Conservation (phyloP, 164 flowering plant genomes). For the Vitis rotundifolia region DNA sequence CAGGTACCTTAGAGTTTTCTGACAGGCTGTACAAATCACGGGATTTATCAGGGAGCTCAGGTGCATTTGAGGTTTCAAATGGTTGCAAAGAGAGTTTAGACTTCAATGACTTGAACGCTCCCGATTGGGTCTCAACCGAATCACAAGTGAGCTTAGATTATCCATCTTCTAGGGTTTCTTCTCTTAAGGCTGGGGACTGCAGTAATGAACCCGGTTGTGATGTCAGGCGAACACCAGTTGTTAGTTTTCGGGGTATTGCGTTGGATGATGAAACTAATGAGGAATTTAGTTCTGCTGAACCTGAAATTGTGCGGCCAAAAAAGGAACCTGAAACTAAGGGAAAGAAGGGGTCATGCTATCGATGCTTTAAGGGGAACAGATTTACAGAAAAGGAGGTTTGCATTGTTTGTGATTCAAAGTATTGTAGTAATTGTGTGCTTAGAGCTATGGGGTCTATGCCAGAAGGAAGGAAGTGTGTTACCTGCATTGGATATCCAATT, state of each 20-base stretch:
- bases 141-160: constrained; percentile 57
- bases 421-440: constrained; percentile 87
- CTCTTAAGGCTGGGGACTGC: constrained; percentile 41
- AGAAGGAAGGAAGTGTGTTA: constrained; percentile 95
- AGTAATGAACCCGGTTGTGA: constrained; percentile 28
- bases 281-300: constrained; percentile 28
- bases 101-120: constrained; percentile 36
- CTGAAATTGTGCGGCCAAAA: constrained; percentile 24
- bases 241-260: constrained; percentile 46
- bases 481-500: constrained; percentile 83
- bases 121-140: constrained; percentile 55
- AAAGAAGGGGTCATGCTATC: constrained; percentile 68
- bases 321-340: constrained; percentile 37
- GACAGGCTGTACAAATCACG: constrained; percentile 41
- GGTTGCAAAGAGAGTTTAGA: constrained; percentile 38
- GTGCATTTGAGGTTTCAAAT: constrained; percentile 25
- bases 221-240: constrained; percentile 34
- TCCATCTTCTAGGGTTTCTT: constrained; percentile 62
- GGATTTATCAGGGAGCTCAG: constrained; percentile 29
- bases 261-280: constrained; percentile 34
- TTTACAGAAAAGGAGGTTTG: constrained; percentile 95
- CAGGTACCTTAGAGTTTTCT: constrained; percentile 40
- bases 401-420: constrained; percentile 92
- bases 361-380: constrained; percentile 81
- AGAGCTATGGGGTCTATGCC: constrained; percentile 99